phyloP scores from a whole-genome alignment of 106 monocot species.

The Apostasia shenzhenica region DNA sequence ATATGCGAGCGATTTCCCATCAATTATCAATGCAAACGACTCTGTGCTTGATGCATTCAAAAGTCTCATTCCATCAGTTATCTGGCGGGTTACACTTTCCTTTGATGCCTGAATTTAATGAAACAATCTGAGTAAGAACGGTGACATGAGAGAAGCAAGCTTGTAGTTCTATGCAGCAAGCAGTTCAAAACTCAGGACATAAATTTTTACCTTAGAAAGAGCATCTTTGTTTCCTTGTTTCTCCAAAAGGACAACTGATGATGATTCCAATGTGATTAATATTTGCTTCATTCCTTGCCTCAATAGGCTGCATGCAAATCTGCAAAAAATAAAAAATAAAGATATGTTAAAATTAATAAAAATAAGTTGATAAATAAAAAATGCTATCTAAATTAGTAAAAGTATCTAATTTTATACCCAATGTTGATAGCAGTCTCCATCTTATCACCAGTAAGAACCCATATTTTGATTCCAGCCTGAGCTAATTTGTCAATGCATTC shows the following conservation, averaged over 20 bases:
- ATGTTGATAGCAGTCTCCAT: constrained; percentile 99
- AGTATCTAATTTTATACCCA: constrained; percentile 38
- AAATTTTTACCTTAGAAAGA: constrained; percentile 55
- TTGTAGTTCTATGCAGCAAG: too few species aligned
- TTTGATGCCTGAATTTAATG: constrained; percentile 58
- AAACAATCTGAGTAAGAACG: background rate
- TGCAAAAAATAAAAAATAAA: constrained; percentile 20
- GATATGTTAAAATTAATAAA: background rate
- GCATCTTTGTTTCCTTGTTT: constrained; percentile 67
- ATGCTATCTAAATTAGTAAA: background rate
- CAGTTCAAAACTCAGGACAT: too few species aligned
- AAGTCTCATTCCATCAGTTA: constrained; percentile 43
- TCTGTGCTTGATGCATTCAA: constrained; percentile 23
- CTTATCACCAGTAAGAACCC: constrained; percentile 96
- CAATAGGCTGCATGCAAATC: constrained; percentile 81
- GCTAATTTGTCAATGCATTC: constrained; percentile 97
- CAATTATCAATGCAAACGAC: constrained; percentile 82
- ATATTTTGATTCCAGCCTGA: constrained; percentile 94
- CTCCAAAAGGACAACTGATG: constrained; percentile 58
- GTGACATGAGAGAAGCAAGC: background rate
- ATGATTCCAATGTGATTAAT: constrained; percentile 64
- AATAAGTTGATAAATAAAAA: background rate
- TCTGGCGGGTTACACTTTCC: constrained; percentile 46
- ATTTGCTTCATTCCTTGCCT: constrained; percentile 96
- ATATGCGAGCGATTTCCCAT: constrained; percentile 78